Percentiles rank a stretch among this genome's conserved stretches.
phyloP scores from a whole-genome alignment of 305 asterid genomes.

The Fraxinus dipetala region DNA sequence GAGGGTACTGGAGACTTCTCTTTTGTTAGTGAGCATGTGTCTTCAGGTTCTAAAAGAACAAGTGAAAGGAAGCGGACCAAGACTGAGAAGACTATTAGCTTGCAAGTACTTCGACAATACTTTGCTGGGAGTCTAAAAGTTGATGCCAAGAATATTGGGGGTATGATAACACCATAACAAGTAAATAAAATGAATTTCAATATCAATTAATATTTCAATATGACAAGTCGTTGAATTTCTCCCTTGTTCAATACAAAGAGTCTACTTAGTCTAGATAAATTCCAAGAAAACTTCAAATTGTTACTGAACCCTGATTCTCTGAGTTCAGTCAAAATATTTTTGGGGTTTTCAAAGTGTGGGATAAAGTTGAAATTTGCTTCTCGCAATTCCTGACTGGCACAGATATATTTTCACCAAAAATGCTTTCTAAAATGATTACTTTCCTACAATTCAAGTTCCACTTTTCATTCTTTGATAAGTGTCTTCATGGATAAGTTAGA shows the following conservation, averaged over 20 bases:
- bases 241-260: background rate
- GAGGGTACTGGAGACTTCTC: background rate
- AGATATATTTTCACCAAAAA: background rate
- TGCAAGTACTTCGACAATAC: background rate
- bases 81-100: background rate
- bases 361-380: background rate
- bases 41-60: background rate
- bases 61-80: background rate
- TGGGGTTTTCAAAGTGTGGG: background rate
- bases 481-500: background rate
- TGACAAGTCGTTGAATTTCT: background rate
- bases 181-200: background rate
- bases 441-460: background rate
- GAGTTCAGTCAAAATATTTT: background rate
- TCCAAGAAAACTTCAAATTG: background rate
- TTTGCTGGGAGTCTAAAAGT: background rate
- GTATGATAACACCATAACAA: background rate
- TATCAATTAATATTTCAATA: too few relatives aligned
- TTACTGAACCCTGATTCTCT: background rate
- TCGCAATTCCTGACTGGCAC: background rate
- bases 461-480: background rate
- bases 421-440: background rate
- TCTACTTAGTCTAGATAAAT: background rate
- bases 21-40: background rate
- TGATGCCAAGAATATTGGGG: background rate